Base-by-base conservation (phyloP, 164 flowering plant genomes). In the Cinnamomum micranthum region DNA sequence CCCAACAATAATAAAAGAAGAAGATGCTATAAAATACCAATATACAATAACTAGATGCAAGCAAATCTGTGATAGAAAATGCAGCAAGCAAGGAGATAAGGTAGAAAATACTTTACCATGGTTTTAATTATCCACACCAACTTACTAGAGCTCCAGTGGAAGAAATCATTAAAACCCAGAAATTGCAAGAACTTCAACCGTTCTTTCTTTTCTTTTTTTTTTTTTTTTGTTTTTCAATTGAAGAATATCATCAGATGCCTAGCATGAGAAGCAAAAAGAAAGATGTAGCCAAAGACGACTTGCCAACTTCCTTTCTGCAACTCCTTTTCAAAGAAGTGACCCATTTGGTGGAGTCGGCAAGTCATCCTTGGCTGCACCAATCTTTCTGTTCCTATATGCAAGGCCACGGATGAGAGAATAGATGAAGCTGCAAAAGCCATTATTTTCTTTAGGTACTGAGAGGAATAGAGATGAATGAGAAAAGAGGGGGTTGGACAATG, bases 331-430 rank as follows among this genome's bases (percentile, higher is more conserved):
- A 24, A 23, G 31, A 28, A 64, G 31, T 58, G 9, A n/a, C 10
- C 10, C 19, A 70, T 11, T 23, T 22, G 22, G 5, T 24, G 65
- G 62, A 74, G 82, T 81, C 86, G 88, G 88, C 88, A 86, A 86
- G 85, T 86, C 86, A 86, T 86, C 85, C 88, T 86, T 84, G 88
- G 88, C 88, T 86, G 83, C 86, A 82, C 71, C 74, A 73, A 73
- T 47, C 81, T 80, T 79, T 77, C 81, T 27, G 52, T 71, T 22
- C 82, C 77, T 65, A 68, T 81, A 83, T 77, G 87, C 75, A 47
- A 85, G 83, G 79, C 83, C 74, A 71, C 59, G 11, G 76, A 76
- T 80, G 80, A 65, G 65, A 68, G 20, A 15, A 20, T 13, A 22
- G 20, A 17, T 41, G 15, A 14, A 52, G 64, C 75, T 31, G 68